Base-by-base conservation (phyloP, 1,284 basidiomycete species). In the Cryptococcus sp. region DNA sequence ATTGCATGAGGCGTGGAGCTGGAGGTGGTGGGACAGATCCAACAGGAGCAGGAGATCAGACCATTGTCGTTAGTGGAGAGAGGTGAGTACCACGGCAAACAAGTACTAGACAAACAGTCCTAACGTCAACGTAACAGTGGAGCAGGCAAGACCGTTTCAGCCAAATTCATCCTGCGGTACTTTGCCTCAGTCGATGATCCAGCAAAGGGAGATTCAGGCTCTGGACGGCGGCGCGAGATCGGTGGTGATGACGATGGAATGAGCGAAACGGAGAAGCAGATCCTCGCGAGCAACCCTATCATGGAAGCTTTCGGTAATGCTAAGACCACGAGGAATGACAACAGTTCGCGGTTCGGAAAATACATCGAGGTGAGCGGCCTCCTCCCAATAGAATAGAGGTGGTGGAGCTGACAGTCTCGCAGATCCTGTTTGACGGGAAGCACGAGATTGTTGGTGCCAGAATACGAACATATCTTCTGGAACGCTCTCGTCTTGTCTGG, bases 81-180 rank as follows among this genome's bases (percentile, higher is more conserved):
- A 95, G 91, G 91, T 93, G 73, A 66, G 83, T 78, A 23, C 19
- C 27, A 48, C 38, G 48, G 15, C 25, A 8, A 5, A 47, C 4
- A 17, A 10, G 15, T 7, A 8, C 5, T 6, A 27, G 42, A 31
- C 41, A 35, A 16, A 1, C 31, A 11, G 19, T 42, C 20, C 41
- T 23, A 41, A 19, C 47, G 52, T 25, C n/a, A 6, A 6, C 2
- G 4, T 42, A 54, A 10, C 62, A 94, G 91, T 84, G 96, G 96
- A 80, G 96, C 96, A 52, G 96, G 96, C 57, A 99, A 99, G 83
- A 99, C 96, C 0, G 96, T 99, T 80, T 97, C 94, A 46, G 92
- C 96, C 54, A 99, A 99, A 82, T 96, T 94, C 82, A 99, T 99
- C 77, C 94, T 99, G 87, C 88, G 96, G 60, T 99, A 99, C 80